These are phyloP conservation scores for Ophiostoma piceae DNA, from an alignment of 2,329 filamentous ascomycete genomes.

Conservation along the genomic window DNA sequence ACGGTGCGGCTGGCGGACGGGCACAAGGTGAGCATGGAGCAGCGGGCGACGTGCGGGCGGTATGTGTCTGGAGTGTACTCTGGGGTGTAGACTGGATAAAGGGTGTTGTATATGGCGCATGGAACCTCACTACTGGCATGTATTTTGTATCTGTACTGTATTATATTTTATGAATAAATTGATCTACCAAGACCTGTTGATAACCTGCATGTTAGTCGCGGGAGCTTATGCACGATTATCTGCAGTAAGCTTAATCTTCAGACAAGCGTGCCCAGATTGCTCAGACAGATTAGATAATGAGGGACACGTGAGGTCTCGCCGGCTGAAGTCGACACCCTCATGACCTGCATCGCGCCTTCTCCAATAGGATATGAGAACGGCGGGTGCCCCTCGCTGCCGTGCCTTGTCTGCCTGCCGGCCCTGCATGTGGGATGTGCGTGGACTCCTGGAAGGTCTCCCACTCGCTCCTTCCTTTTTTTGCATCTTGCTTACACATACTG, in stretches of 20 bases:
- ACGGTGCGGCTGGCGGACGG: slow-evolving; percentile 63
- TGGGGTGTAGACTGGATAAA: slow-evolving; percentile 23
- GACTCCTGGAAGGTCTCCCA: not conserved
- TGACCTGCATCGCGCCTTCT: slow-evolving; percentile 1
- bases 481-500: not conserved
- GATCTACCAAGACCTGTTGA: no score
- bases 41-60: slow-evolving; percentile 81
- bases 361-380: slow-evolving; percentile 2
- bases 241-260: not conserved
- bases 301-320: not conserved
- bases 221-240: slow-evolving; percentile 9
- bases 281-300: not conserved
- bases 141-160: not conserved
- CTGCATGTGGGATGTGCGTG: not conserved
- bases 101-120: not conserved
- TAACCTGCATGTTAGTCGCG: not conserved
- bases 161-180: not conserved
- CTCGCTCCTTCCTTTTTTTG: not conserved
- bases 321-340: not conserved
- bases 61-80: slow-evolving; percentile 82
- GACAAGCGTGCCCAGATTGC: not conserved
- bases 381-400: slow-evolving; percentile 2
- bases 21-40: slow-evolving; percentile 70
- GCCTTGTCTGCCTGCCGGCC: not conserved
- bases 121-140: slow-evolving; percentile 2